phyloP scores from a whole-genome alignment of 2,329 filamentous ascomycete genomes.

The Stachybotrys chartarum region DNA sequence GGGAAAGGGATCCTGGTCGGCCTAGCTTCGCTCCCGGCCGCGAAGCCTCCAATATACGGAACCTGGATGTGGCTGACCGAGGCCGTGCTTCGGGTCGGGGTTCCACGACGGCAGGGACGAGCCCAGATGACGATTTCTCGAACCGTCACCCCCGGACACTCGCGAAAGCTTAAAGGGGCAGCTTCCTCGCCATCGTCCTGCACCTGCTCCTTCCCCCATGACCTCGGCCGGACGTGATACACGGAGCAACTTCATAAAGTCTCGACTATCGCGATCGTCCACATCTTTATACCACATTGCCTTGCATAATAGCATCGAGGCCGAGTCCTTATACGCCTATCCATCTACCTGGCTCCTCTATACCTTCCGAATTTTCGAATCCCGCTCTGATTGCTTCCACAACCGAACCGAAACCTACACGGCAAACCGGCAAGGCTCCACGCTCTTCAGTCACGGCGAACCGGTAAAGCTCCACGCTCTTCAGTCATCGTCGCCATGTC shows the following conservation, averaged over 20 bases:
- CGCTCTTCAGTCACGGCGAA: neutral
- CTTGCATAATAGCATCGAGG: neutral
- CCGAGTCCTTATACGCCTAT: neutral
- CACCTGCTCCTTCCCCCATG: neutral
- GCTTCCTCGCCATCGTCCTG: neutral
- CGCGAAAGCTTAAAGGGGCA: neutral
- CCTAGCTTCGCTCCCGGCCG: too few species aligned
- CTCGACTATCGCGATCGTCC: neutral
- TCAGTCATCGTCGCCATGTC: neutral
- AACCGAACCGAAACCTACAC: too few species aligned
- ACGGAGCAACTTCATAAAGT: neutral
- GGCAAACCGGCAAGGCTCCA: neutral
- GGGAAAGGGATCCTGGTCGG: too few species aligned
- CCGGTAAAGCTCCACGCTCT: neutral
- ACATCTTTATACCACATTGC: neutral
- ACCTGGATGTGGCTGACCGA: neutral
- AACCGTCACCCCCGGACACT: neutral
- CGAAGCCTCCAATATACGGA: too few species aligned
- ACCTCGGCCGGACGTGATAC: neutral
- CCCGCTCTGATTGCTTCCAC: neutral
- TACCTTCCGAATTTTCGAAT: neutral
- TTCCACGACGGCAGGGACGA: neutral
- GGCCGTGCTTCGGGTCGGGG: neutral
- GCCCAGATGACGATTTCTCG: neutral
- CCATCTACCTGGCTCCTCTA: neutral